phyloP scores from a whole-genome alignment of 2,329 filamentous ascomycete species.

The Paraconiothyrium sp. region DNA sequence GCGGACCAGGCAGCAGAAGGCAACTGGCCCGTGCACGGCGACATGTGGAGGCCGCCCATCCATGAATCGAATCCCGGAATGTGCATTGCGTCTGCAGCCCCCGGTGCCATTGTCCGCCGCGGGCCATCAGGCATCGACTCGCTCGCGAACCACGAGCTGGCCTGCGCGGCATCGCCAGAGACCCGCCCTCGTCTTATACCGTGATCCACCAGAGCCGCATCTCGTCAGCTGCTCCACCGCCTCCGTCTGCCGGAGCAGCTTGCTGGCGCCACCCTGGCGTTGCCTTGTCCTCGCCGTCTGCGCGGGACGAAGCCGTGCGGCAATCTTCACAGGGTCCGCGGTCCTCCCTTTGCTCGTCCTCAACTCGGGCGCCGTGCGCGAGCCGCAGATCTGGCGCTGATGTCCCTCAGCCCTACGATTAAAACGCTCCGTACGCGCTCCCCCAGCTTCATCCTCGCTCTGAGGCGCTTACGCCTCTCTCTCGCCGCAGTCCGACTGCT shows the following conservation, averaged over 20 bases:
- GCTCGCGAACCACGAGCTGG: neutral
- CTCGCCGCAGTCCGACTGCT: conserved; percentile 1
- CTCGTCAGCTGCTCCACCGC: neutral
- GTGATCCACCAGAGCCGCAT: conserved; percentile 11
- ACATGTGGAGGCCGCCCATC: conserved; percentile 4
- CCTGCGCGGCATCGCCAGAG: neutral
- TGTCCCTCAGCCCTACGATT: conserved; percentile 4
- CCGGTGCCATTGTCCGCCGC: neutral
- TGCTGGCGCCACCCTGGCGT: conserved; percentile 9
- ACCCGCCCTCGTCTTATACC: conserved; percentile 8
- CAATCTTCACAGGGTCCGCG: conserved; percentile 6
- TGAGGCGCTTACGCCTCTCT: conserved; percentile 7
- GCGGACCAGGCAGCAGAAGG: conserved; percentile 13
- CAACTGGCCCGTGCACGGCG: conserved; percentile 6
- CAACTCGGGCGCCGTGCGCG: neutral
- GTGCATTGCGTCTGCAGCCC: conserved; percentile 6
- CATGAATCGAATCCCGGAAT: neutral
- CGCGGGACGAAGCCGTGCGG: conserved; percentile 9
- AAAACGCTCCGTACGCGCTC: neutral
- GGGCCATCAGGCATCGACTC: conserved; percentile 1
- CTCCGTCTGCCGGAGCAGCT: neutral
- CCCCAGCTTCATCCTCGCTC: neutral
- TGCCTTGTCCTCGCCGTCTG: conserved; percentile 9
- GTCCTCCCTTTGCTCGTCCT: neutral
- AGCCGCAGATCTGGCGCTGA: neutral